Conservation (phyloP, 164 flowering plant genomes). For the Macadamia tetraphylla region DNA sequence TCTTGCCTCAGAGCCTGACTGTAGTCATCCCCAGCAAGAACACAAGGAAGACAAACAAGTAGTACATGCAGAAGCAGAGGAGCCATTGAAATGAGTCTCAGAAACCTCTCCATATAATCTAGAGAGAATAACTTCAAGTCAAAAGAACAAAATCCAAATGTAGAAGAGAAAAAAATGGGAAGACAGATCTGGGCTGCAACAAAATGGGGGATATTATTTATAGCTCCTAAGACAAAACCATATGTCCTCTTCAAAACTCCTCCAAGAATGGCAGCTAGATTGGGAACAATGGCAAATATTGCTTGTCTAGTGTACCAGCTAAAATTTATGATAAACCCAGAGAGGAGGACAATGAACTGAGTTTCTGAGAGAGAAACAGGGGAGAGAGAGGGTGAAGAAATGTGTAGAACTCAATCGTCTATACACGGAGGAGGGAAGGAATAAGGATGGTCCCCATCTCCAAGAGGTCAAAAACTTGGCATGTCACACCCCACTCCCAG, state of each 20-base stretch:
- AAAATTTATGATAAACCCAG: slow-evolving; percentile 46
- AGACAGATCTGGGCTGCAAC: slow-evolving; percentile 18
- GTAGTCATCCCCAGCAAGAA: slow-evolving; percentile 70
- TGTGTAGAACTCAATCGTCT: slow-evolving; percentile 21
- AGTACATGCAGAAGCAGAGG: slow-evolving; percentile 30
- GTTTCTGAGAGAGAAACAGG: neutral
- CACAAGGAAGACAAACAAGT: slow-evolving; percentile 41
- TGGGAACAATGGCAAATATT: slow-evolving; percentile 25
- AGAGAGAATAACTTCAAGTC: neutral
- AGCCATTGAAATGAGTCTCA: slow-evolving; percentile 28
- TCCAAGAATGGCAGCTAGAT: neutral
- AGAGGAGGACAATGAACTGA: neutral
- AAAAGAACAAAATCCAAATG: slow-evolving; percentile 1
- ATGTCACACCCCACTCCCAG: neutral
- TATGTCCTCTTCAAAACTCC: slow-evolving; percentile 3
- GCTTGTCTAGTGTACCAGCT: slow-evolving; percentile 40
- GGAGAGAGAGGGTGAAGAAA: slow-evolving; percentile 17
- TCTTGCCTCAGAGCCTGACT: slow-evolving; percentile 51
- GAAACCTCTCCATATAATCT: slow-evolving; percentile 25
- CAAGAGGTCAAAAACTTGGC: slow-evolving; percentile 18
- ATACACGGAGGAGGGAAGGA: slow-evolving; percentile 28
- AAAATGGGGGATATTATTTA: neutral
- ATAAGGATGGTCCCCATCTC: too few species aligned
- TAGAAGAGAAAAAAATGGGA: neutral
- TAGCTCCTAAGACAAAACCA: slow-evolving; percentile 2